Conservation (phyloP, 352 stramenopile species). For the Pythium scleroteichum region DNA sequence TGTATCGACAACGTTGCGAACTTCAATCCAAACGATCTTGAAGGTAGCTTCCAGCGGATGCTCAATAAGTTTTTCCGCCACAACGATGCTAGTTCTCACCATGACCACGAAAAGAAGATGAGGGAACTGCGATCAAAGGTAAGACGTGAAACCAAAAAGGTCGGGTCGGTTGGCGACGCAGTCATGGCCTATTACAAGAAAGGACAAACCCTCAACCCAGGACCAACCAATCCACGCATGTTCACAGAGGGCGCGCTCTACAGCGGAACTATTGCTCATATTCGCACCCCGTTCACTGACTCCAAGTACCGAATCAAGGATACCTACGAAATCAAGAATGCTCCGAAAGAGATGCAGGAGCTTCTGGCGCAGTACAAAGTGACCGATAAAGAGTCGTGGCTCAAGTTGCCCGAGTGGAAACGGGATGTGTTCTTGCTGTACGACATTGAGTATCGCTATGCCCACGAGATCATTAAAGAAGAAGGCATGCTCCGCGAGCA, state of each 20-base stretch:
- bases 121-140: slow-evolving; percentile 41
- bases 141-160: slow-evolving; percentile 66
- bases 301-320: slow-evolving; percentile 41
- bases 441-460: slow-evolving; percentile 65
- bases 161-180: slow-evolving; percentile 32
- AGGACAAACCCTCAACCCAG: slow-evolving; percentile 45
- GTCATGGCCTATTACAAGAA: slow-evolving; percentile 72
- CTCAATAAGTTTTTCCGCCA: slow-evolving; percentile 66
- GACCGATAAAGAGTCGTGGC: slow-evolving; percentile 51
- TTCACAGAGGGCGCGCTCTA: slow-evolving; percentile 56
- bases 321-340: slow-evolving; percentile 44
- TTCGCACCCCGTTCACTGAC: slow-evolving; percentile 61
- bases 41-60: slow-evolving; percentile 68
- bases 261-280: slow-evolving; percentile 45
- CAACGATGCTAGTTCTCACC: slow-evolving; percentile 34
- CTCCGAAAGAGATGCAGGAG: slow-evolving; percentile 32
- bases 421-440: slow-evolving; percentile 74
- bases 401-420: slow-evolving; percentile 39
- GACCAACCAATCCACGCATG: slow-evolving; percentile 39
- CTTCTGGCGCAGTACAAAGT: slow-evolving; percentile 58
- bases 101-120: slow-evolving; percentile 46
- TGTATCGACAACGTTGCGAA: slow-evolving; percentile 60
- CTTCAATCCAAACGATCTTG: slow-evolving; percentile 61
- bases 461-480: slow-evolving; percentile 60
- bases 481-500: slow-evolving; percentile 62